phyloP scores from a whole-genome alignment of 306 rosid genomes.

The Comarum palustre region DNA sequence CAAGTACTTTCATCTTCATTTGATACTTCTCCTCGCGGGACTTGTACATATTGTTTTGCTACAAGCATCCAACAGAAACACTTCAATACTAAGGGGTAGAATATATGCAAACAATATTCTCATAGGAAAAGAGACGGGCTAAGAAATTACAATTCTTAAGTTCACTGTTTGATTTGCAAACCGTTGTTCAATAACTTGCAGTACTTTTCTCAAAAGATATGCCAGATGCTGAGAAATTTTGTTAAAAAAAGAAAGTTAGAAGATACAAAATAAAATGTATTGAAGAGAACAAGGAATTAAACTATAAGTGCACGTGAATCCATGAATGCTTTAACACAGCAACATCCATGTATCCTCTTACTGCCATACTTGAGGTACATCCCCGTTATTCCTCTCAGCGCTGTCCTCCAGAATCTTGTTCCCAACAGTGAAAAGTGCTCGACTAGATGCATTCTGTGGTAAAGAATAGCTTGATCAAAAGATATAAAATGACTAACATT shows the following conservation, averaged over 20 bases:
- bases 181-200: conserved; percentile 72
- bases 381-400: conserved; percentile 56
- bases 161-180: conserved; percentile 62
- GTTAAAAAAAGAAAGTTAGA: conserved; percentile 27
- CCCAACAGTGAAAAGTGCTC: conserved; percentile 58
- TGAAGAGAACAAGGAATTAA: conserved; percentile 9
- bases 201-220: conserved; percentile 63
- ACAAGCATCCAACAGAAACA: conserved; percentile 36
- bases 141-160: conserved; percentile 59
- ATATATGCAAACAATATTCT: background rate
- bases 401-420: conserved; percentile 65
- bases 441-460: conserved; percentile 69
- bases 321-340: conserved; percentile 31
- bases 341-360: conserved; percentile 36
- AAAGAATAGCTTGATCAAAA: conserved; percentile 25
- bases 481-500: conserved; percentile 11
- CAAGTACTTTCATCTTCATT: conserved; percentile 68
- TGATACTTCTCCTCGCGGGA: conserved; percentile 82
- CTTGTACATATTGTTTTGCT: conserved; percentile 72
- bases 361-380: conserved; percentile 65
- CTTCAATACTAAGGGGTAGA: conserved; percentile 28
- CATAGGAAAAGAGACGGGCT: background rate
- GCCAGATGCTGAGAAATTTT: conserved; percentile 61
- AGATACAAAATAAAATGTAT: background rate
- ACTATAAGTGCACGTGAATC: background rate